Evolutionary conservation across 2,329 filamentous ascomycete genomes (phyloP), one percentile per base, ranked within the genome.

Genomic region (Colletotrichum noveboracense): DNA sequence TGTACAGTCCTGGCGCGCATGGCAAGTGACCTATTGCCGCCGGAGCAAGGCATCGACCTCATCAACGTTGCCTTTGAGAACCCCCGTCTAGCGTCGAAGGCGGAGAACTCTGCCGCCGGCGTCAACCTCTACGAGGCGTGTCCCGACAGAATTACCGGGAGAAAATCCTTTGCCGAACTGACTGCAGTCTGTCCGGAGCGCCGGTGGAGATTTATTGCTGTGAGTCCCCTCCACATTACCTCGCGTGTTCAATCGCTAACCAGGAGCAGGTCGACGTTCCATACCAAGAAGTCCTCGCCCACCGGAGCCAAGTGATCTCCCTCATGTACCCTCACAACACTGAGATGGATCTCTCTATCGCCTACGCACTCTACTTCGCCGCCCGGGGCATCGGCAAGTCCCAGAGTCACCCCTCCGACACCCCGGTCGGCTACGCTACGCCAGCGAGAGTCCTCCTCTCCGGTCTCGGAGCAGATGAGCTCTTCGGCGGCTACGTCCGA

Each of bases 1-100:
- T 98, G 97, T 82, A 96, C 96, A 0, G 88, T 98, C 1, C 88
- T 99, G 65, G 96, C 96, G 26, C 91, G 96, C 58, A 85, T 98
- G 28, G 88, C 91, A 13, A 94, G 98, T 81, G 94, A 98, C 14
- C 84, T 97, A 4, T 82, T 98, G 3, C 94, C 94, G 0, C 16
- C 82, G 0, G 84, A 89, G 6, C 93, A 97, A 80, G 87, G 90
- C 2, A 93, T 99, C 76, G 97, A 98, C 81, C 88, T 99, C 10
- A 89, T 99, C 77, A 99, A 99, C 79, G 96, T 99, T 61, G 97
- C 96, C 0, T 99, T 99, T 80, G 95, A 99, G 83, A 99, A 99
- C 78, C 96, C 96, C 1, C 91, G 95, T 36, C 91, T 93, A 78
- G 92, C 89, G 75, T 92, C 88, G 5, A 88, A 91, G 58, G 80